Conservation (phyloP, 2,329 filamentous ascomycete genomes). For the Fusarium sp. region DNA sequence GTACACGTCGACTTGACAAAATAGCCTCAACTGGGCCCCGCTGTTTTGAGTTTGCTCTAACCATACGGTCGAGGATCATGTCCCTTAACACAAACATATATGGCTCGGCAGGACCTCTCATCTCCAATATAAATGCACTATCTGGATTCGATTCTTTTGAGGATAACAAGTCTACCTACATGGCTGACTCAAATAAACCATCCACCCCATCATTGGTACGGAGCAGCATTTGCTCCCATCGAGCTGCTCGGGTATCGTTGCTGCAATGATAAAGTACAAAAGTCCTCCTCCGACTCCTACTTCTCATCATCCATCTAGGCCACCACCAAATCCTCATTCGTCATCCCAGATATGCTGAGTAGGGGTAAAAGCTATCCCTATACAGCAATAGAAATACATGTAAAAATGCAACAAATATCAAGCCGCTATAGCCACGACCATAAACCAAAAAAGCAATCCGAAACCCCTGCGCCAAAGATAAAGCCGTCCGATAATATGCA, state of each 20-base stretch:
- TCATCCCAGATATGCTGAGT: conserved; percentile 31
- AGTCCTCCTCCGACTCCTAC: conserved; percentile 26
- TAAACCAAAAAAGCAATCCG: conserved; percentile 18
- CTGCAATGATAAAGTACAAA: conserved; percentile 50
- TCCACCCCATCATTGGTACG: conserved; percentile 32
- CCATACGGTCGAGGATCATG: too few species aligned
- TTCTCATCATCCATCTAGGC: conserved; percentile 7
- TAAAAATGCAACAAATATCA: conserved; percentile 20
- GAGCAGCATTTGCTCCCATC: conserved; percentile 32
- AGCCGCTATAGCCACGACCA: conserved; percentile 12
- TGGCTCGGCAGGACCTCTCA: background rate
- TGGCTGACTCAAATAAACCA: conserved; percentile 2
- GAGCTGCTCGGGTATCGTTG: conserved; percentile 51
- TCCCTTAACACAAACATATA: too few species aligned
- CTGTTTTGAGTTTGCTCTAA: too few species aligned
- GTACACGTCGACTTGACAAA: too few species aligned
- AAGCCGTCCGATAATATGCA: conserved; percentile 48
- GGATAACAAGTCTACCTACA: conserved; percentile 8
- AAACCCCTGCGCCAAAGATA: conserved; percentile 48
- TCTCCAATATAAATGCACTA: background rate
- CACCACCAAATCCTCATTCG: conserved; percentile 1
- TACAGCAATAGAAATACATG: conserved; percentile 44
- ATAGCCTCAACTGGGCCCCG: too few species aligned
- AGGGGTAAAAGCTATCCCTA: conserved; percentile 9
- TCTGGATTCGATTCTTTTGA: conserved; percentile 20